These are phyloP conservation scores for Phytophthora boehmeriae DNA, from an alignment of 352 stramenopile genomes.

Conservation along the genomic window DNA sequence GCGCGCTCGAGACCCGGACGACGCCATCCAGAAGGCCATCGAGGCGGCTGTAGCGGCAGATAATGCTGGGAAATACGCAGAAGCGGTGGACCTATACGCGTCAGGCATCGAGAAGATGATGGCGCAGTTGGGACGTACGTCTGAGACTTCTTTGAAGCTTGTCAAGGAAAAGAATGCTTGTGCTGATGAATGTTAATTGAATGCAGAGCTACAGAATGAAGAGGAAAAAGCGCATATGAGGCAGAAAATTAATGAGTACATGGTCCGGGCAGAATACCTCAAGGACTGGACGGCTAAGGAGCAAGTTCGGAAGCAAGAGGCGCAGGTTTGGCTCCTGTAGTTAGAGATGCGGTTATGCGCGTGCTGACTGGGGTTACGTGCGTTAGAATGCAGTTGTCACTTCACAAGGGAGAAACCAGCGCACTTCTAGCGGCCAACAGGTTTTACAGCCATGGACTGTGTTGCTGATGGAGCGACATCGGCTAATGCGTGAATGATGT, in stretches of 20 bases:
- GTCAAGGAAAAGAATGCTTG: not conserved
- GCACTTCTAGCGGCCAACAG: conserved; percentile 16
- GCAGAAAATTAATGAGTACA: conserved; percentile 79
- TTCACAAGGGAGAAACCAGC: conserved; percentile 3
- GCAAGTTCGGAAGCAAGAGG: conserved; percentile 25
- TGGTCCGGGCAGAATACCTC: conserved; percentile 74
- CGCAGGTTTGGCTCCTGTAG: conserved; percentile 16
- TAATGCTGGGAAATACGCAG: conserved; percentile 40
- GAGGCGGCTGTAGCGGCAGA: conserved; percentile 66
- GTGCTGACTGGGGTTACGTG: conserved; percentile 2
- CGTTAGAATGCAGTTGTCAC: conserved; percentile 10
- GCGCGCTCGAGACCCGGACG: conserved; percentile 35
- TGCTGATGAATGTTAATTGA: conserved; percentile 2
- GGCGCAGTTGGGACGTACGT: conserved; percentile 58
- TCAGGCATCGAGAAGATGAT: conserved; percentile 81
- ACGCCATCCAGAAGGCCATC: conserved; percentile 55
- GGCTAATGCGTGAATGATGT: not conserved
- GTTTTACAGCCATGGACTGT: conserved; percentile 5
- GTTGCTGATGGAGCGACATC: not conserved
- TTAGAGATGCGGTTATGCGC: not conserved
- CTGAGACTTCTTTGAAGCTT: not conserved
- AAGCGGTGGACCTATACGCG: conserved; percentile 75
- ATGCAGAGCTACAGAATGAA: conserved; percentile 46
- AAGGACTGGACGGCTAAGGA: conserved; percentile 45
- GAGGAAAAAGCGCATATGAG: conserved; percentile 37